Evolutionary conservation across 768 basidiomycete genomes (phyloP).

Genomic region (Pholiota conissans): DNA sequence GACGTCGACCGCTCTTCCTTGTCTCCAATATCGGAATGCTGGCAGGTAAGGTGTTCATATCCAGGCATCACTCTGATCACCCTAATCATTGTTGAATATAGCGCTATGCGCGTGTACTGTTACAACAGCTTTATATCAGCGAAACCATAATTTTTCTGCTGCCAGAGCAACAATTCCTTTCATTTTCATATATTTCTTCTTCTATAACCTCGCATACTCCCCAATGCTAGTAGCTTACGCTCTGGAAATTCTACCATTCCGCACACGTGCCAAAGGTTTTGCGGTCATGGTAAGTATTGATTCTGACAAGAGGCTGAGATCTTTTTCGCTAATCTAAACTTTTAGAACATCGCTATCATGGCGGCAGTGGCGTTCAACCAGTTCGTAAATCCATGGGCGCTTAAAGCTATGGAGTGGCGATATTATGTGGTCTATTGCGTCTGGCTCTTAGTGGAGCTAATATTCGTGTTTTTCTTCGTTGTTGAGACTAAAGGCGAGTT

Average conservation of each 20-base stretch:
- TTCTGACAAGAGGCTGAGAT: too few relatives aligned
- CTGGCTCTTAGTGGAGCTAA: conserved; percentile 60
- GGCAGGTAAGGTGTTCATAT: conserved; percentile 35
- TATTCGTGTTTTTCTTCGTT: conserved; percentile 52
- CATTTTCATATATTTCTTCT: conserved; percentile 58
- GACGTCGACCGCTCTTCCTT: conserved; percentile 68
- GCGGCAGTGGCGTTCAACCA: conserved; percentile 75
- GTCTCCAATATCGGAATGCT: conserved; percentile 59
- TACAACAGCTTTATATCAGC: conserved; percentile 42
- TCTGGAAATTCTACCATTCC: conserved; percentile 79
- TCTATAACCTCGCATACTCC: conserved; percentile 71
- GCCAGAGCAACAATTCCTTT: conserved; percentile 62
- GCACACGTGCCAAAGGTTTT: conserved; percentile 77
- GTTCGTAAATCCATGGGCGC: conserved; percentile 76
- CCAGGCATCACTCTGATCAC: background rate
- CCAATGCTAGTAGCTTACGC: conserved; percentile 63
- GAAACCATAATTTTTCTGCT: conserved; percentile 34
- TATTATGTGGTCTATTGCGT: conserved; percentile 63
- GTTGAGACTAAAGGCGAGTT: conserved; percentile 61
- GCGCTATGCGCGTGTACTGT: conserved; percentile 60
- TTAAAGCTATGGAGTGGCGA: conserved; percentile 54
- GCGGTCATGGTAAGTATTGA: conserved; percentile 61
- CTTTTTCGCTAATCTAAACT: background rate
- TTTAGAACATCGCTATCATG: conserved; percentile 60
- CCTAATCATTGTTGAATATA: conserved; percentile 16